These are phyloP conservation scores for Nakazawaea wickerhamii DNA, from an alignment of 805 yeast genomes.

Conservation along the genomic window DNA sequence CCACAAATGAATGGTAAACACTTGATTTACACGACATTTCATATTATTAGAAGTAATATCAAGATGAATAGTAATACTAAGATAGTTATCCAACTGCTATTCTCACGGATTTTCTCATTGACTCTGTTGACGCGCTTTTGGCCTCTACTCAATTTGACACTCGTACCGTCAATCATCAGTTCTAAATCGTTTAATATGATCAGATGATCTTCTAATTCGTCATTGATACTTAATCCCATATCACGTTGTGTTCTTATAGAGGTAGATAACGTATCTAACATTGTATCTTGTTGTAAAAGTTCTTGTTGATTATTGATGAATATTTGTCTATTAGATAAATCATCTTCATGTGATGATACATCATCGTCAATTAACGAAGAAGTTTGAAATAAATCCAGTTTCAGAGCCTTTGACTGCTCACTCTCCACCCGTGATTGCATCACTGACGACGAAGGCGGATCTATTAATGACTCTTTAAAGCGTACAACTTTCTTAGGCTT, in stretches of 20 bases:
- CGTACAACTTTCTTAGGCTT: conserved; percentile 18
- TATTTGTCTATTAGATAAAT: conserved; percentile 24
- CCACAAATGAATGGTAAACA: conserved; percentile 1
- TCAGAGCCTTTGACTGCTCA: neutral
- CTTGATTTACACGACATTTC: conserved; percentile 16
- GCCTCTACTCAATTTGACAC: conserved; percentile 36
- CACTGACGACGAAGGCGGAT: conserved; percentile 14
- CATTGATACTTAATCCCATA: conserved; percentile 40
- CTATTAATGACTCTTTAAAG: conserved; percentile 19
- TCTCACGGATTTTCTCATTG: conserved; percentile 36
- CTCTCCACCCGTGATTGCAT: neutral
- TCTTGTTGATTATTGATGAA: conserved; percentile 40
- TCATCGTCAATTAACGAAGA: neutral
- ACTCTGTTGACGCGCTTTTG: conserved; percentile 33
- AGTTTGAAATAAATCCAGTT: conserved; percentile 1
- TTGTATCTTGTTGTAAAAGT: conserved; percentile 39
- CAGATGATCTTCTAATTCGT: conserved; percentile 44
- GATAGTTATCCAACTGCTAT: conserved; percentile 46
- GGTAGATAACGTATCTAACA: conserved; percentile 32
- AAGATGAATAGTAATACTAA: conserved; percentile 37
- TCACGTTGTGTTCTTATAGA: conserved; percentile 40
- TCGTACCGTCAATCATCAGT: conserved; percentile 36
- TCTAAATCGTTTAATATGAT: conserved; percentile 46
- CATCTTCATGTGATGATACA: conserved; percentile 9
- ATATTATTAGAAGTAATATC: conserved; percentile 35